Percentiles rank a stretch among this genome's conserved stretches.
These are phyloP conservation scores for Sphaerulina populicola DNA, from an alignment of 2,329 filamentous ascomycete genomes.

Conservation along the genomic window DNA sequence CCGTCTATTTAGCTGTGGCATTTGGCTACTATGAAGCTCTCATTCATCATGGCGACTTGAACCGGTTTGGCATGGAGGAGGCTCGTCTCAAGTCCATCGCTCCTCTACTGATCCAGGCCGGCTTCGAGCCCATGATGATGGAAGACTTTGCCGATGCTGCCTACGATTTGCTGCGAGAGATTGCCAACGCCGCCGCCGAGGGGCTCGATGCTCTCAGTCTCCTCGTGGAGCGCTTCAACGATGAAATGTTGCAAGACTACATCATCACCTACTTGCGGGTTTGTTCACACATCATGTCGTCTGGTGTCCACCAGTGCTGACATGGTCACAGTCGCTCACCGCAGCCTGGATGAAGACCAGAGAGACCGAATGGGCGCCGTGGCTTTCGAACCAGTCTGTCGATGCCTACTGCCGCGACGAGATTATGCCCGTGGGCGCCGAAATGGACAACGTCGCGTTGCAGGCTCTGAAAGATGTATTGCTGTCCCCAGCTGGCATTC, in stretches of 20 bases:
- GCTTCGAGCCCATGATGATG: conserved; percentile 60
- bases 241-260: conserved; percentile 55
- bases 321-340: conserved; percentile 58
- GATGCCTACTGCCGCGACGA: conserved; percentile 60
- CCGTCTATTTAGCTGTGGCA: conserved; percentile 59
- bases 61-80: conserved; percentile 61
- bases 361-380: conserved; percentile 60
- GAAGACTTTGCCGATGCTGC: conserved; percentile 79
- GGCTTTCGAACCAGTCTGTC: conserved; percentile 55
- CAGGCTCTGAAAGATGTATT: conserved; percentile 68
- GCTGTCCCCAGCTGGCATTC: conserved; percentile 67
- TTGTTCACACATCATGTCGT: conserved; percentile 7
- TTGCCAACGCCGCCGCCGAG: conserved; percentile 46
- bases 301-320: not conserved
- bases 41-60: conserved; percentile 56
- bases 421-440: conserved; percentile 66
- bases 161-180: conserved; percentile 56
- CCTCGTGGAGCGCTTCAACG: conserved; percentile 57
- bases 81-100: conserved; percentile 64
- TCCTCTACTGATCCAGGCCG: conserved; percentile 59
- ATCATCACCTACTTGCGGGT: conserved; percentile 78
- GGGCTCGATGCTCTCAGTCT: conserved; percentile 42
- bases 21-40: conserved; percentile 90
- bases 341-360: conserved; percentile 76
- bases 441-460: conserved; percentile 88